These are phyloP conservation scores for Diaporthe ilicicola DNA, from an alignment of 2,329 filamentous ascomycete species.

Conservation along the genomic window DNA sequence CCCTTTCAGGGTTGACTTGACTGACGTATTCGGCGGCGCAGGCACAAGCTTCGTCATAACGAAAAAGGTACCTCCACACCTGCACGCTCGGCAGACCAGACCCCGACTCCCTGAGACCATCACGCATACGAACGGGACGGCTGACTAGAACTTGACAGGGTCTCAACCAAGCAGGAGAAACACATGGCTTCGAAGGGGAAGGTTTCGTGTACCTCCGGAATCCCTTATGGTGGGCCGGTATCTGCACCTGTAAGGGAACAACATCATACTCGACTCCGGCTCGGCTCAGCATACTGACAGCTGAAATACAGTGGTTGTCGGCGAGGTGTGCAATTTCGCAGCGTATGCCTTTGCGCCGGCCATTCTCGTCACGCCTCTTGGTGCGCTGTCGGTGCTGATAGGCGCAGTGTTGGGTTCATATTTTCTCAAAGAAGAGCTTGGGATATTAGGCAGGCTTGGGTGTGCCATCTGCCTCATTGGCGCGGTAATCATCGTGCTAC, in stretches of 20 bases:
- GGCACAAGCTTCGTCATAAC: constrained; percentile 98
- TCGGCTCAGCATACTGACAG: constrained; percentile 24
- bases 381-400: constrained; percentile 92
- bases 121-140: background rate
- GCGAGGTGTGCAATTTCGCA: constrained; percentile 96
- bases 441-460: constrained; percentile 90
- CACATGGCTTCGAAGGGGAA: constrained; percentile 95
- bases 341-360: constrained; percentile 98
- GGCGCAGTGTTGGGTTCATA: constrained; percentile 95
- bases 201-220: constrained; percentile 94
- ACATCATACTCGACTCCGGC: background rate
- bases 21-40: constrained; percentile 46
- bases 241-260: constrained; percentile 76
- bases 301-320: constrained; percentile 75
- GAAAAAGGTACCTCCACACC: constrained; percentile 77
- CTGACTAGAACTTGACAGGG: constrained; percentile 61
- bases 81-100: background rate
- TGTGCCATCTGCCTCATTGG: constrained; percentile 97
- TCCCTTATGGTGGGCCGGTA: constrained; percentile 97
- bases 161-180: constrained; percentile 87
- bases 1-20: constrained; percentile 31
- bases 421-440: constrained; percentile 88
- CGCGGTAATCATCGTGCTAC: constrained; percentile 95
- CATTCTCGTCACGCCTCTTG: constrained; percentile 96
- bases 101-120: constrained; percentile 29